Evolutionary conservation across 768 basidiomycete genomes (phyloP).

Genomic region (Trametes elegans): DNA sequence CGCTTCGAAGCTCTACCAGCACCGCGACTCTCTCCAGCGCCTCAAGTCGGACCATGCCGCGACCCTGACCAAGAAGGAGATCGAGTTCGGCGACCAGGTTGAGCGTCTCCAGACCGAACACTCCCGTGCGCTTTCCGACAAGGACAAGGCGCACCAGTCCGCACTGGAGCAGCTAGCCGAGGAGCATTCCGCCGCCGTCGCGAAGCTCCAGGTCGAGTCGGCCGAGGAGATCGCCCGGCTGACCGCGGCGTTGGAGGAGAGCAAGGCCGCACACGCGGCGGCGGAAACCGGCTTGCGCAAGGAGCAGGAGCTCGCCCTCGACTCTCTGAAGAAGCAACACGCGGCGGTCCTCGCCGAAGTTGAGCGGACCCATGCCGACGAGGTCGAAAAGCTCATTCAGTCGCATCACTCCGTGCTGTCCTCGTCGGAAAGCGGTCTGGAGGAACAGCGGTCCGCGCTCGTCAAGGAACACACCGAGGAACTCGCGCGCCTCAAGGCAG

Average conservation of each 20-base stretch:
- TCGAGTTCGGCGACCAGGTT: conserved; percentile 57
- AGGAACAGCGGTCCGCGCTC: conserved; percentile 37
- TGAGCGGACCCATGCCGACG: conserved; percentile 54
- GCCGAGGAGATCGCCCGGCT: conserved; percentile 49
- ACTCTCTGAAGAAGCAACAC: conserved; percentile 41
- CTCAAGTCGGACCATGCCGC: conserved; percentile 61
- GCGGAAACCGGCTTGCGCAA: conserved; percentile 38
- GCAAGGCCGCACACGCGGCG: conserved; percentile 42
- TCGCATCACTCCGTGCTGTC: conserved; percentile 45
- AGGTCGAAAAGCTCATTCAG: conserved; percentile 46
- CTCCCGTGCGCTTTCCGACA: conserved; percentile 45
- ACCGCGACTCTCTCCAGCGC: conserved; percentile 53
- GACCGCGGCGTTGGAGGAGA: conserved; percentile 40
- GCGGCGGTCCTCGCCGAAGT: conserved; percentile 50
- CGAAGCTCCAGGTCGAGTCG: conserved; percentile 56
- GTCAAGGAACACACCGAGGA: conserved; percentile 42
- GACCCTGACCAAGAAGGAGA: conserved; percentile 59
- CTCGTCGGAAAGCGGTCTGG: conserved; percentile 27
- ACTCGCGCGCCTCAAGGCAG: conserved; percentile 33
- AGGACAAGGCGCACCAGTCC: conserved; percentile 55
- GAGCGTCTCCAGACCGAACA: conserved; percentile 61
- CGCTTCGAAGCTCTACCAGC: conserved; percentile 58
- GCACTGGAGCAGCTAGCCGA: conserved; percentile 56
- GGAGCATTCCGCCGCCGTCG: conserved; percentile 53
- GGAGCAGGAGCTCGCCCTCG: conserved; percentile 49